Percentiles rank a stretch among this genome's conserved stretches.
Conservation (phyloP, 495 filamentous ascomycete genomes). For the Pyrenula massariospora region DNA sequence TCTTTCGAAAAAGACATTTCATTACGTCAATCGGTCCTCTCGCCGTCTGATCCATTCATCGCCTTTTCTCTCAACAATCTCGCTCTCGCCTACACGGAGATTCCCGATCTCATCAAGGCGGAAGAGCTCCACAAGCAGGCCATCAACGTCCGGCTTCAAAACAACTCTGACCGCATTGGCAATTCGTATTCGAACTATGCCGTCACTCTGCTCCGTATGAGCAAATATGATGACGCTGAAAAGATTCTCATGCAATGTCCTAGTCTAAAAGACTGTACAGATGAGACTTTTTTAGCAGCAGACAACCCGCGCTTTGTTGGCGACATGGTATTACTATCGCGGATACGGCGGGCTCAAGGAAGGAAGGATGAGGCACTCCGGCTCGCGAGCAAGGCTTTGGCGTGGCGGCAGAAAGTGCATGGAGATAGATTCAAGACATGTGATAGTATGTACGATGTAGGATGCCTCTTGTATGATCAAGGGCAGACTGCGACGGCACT, state of each 20-base stretch:
- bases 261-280: slow-evolving; percentile 14
- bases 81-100: slow-evolving; percentile 13
- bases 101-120: slow-evolving; percentile 12
- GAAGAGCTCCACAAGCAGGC: slow-evolving; percentile 9
- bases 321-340: no score
- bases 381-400: no score
- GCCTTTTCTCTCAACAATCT: slow-evolving; percentile 15
- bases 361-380: no score
- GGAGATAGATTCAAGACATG: no score
- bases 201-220: slow-evolving; percentile 13
- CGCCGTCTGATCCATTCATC: slow-evolving; percentile 8
- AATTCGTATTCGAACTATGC: slow-evolving; percentile 20
- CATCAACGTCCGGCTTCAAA: slow-evolving; percentile 12
- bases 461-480: no score
- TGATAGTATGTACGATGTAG: no score
- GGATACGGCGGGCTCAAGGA: no score
- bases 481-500: no score
- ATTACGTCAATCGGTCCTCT: slow-evolving; percentile 7
- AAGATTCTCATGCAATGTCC: slow-evolving; percentile 15
- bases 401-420: no score
- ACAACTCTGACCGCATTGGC: slow-evolving; percentile 12
- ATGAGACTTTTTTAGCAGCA: no score
- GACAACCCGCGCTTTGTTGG: no score
- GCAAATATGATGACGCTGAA: slow-evolving; percentile 13
- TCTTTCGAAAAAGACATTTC: slow-evolving; percentile 11